Evolutionary conservation across 2,329 filamentous ascomycete species (phyloP).

Genomic region (Ophiocordyceps camponoti-saundersi): DNA sequence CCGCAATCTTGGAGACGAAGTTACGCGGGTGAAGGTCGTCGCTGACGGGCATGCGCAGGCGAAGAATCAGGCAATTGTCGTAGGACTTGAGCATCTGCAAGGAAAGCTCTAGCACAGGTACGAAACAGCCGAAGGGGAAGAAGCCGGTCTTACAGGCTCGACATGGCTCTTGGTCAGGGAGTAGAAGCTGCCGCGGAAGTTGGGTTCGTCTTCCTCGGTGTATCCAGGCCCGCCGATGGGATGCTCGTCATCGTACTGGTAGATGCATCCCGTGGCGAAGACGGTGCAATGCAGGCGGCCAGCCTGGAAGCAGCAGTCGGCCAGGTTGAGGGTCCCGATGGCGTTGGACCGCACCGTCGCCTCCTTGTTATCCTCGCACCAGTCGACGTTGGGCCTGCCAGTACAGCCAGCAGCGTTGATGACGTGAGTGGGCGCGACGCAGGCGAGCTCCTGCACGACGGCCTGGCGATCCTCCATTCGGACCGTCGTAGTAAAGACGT

Average conservation of each 20-base stretch:
- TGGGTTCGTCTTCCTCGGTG: constrained; percentile 43
- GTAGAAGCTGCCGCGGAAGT: constrained; percentile 53
- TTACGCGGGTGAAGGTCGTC: constrained; percentile 49
- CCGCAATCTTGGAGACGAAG: constrained; percentile 52
- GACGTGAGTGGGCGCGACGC: constrained; percentile 46
- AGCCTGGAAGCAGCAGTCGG: constrained; percentile 40
- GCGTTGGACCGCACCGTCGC: constrained; percentile 51
- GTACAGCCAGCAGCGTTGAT: constrained; percentile 50
- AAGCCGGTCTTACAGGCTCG: constrained; percentile 21
- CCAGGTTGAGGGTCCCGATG: constrained; percentile 45
- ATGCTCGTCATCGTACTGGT: constrained; percentile 44
- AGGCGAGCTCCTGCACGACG: constrained; percentile 38
- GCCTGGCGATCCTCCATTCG: constrained; percentile 47
- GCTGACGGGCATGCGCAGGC: constrained; percentile 52
- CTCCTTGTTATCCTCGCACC: constrained; percentile 54
- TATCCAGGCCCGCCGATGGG: constrained; percentile 43
- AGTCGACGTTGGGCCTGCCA: constrained; percentile 52
- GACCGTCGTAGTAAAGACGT: constrained; percentile 40
- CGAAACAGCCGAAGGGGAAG: not conserved
- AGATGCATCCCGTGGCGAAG: constrained; percentile 52
- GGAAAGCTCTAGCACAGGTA: not conserved
- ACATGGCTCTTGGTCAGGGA: constrained; percentile 49
- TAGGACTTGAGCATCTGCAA: constrained; percentile 42
- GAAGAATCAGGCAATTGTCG: constrained; percentile 43
- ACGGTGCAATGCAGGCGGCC: constrained; percentile 46